Conservation (phyloP, 768 basidiomycete species). For the Melanogaster broomeanus region DNA sequence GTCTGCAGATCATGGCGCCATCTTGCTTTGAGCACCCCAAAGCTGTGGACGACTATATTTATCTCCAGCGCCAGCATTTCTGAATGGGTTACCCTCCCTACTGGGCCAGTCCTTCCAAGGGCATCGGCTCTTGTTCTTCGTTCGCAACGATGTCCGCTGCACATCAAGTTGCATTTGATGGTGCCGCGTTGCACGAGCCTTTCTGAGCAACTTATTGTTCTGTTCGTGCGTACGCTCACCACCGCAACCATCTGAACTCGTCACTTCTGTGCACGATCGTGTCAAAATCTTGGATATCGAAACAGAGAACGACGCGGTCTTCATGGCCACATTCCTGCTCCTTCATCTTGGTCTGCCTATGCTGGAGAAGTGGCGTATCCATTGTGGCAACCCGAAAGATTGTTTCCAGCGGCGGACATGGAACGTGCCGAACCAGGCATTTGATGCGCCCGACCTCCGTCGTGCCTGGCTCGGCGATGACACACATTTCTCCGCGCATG, state of each 20-base stretch:
- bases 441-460: background rate
- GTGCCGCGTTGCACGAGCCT: background rate
- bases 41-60: conserved; percentile 45
- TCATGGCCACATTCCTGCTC: background rate
- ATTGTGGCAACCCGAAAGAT: background rate
- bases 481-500: background rate
- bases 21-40: conserved; percentile 55
- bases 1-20: conserved; percentile 60
- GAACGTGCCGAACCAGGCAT: background rate
- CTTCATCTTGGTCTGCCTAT: background rate
- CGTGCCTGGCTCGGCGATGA: background rate
- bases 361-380: background rate
- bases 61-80: background rate
- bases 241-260: background rate
- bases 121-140: background rate
- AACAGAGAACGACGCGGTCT: background rate
- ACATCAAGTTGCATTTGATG: background rate
- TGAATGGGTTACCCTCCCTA: background rate
- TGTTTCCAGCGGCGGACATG: background rate
- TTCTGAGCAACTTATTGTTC: background rate
- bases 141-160: background rate
- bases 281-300: background rate
- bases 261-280: background rate
- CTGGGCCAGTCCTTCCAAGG: background rate
- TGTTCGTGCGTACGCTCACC: background rate